These are phyloP conservation scores for Scheffersomyces lignosus DNA, from an alignment of 805 yeast genomes.

Conservation along the genomic window DNA sequence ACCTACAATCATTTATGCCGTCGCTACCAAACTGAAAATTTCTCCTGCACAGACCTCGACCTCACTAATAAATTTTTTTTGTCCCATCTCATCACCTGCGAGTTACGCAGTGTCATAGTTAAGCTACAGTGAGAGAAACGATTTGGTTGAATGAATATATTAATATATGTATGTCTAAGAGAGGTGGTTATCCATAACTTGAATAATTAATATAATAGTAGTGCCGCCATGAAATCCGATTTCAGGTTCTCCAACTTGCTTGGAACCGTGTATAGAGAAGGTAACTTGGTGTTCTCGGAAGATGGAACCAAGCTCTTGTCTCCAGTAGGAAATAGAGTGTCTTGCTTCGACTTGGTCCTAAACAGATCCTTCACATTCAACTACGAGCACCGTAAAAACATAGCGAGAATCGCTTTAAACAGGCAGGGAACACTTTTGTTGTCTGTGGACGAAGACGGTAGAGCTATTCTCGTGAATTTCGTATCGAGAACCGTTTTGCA, in stretches of 20 bases:
- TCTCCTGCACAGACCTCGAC: too few species aligned
- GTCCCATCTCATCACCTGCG: too few species aligned
- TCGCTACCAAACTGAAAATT: too few species aligned
- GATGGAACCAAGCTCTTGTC: constrained; percentile 83
- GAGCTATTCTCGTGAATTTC: constrained; percentile 89
- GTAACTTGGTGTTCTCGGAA: constrained; percentile 81
- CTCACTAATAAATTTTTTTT: too few species aligned
- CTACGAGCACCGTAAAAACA: constrained; percentile 88
- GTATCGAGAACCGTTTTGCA: constrained; percentile 81
- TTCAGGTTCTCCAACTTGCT: constrained; percentile 82
- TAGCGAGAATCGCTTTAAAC: constrained; percentile 77
- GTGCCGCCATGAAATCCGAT: constrained; percentile 71
- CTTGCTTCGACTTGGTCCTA: constrained; percentile 82
- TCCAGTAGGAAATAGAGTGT: constrained; percentile 93
- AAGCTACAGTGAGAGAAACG: too few species aligned
- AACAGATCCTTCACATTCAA: constrained; percentile 85
- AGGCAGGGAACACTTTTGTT: constrained; percentile 76
- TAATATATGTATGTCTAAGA: too few species aligned
- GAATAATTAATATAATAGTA: too few species aligned
- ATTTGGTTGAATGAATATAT: too few species aligned
- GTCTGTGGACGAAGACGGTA: constrained; percentile 86
- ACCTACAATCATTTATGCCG: too few species aligned
- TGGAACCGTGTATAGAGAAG: constrained; percentile 93
- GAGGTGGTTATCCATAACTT: too few species aligned
- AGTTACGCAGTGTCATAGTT: too few species aligned